A percentile compares a stretch with the other conserved stretches of the same genome.
Conservation (phyloP, 176 grass and related monocot genomes). For the Ampelocalamus luodianensis region DNA sequence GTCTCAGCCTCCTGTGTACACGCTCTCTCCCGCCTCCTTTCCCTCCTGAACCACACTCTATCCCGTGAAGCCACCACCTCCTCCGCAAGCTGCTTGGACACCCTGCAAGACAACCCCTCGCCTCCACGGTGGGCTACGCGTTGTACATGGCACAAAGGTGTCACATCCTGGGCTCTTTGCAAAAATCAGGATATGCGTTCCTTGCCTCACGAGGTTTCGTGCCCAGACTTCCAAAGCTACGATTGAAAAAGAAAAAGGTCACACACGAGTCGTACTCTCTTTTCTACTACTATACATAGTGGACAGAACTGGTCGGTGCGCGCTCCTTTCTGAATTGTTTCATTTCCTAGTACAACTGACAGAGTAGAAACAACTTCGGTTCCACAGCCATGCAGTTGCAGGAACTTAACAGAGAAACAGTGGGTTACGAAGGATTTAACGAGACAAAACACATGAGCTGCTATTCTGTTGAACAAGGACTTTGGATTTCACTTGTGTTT, state of each 20-base stretch:
- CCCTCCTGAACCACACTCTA: too few relatives aligned
- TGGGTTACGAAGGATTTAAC: not conserved
- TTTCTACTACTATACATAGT: not conserved
- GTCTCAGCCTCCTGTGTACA: too few relatives aligned
- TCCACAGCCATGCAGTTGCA: too few relatives aligned
- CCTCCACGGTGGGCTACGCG: too few relatives aligned
- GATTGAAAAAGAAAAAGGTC: not conserved
- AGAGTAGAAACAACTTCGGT: not conserved
- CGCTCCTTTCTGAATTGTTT: not conserved
- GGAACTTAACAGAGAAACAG: not conserved
- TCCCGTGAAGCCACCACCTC: too few relatives aligned
- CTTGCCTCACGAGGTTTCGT: slow-evolving; percentile 11
- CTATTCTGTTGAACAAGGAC: not conserved
- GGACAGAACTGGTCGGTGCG: not conserved
- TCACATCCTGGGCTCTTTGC: not conserved
- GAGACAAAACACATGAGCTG: not conserved
- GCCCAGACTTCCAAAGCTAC: not conserved
- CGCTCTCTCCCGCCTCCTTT: too few relatives aligned
- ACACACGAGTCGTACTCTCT: not conserved
- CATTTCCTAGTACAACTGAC: not conserved
- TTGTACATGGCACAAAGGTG: too few relatives aligned
- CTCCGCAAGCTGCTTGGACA: too few relatives aligned
- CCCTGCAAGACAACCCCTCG: too few relatives aligned
- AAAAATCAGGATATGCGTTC: slow-evolving; percentile 16
- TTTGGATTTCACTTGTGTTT: not conserved